These are phyloP conservation scores for Ogataea pilisensis DNA, from an alignment of 805 yeast genomes.

Conservation along the genomic window DNA sequence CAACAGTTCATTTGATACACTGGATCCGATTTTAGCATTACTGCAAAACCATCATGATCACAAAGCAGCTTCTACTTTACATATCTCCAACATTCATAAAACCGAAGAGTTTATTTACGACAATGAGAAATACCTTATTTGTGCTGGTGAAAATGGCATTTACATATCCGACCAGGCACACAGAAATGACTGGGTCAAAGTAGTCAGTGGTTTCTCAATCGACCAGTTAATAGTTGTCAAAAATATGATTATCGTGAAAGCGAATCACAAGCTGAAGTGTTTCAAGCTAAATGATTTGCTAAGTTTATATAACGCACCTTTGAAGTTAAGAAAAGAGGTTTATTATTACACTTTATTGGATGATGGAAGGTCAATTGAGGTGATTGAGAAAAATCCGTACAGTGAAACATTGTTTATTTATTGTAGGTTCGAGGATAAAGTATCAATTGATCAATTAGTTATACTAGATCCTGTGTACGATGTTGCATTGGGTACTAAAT, in stretches of 20 bases:
- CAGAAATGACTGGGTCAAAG: not conserved
- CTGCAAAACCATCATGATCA: too few relatives aligned
- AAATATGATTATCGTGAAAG: not conserved
- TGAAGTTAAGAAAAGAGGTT: not conserved
- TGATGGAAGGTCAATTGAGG: not conserved
- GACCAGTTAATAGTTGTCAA: not conserved
- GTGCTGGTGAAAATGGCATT: not conserved
- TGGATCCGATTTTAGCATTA: too few relatives aligned
- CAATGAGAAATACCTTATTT: not conserved
- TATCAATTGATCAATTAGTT: not conserved
- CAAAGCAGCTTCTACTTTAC: too few relatives aligned
- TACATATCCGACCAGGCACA: not conserved
- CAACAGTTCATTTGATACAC: too few relatives aligned
- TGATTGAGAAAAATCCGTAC: not conserved
- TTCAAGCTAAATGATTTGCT: not conserved
- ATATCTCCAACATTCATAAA: not conserved
- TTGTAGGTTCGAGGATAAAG: not conserved
- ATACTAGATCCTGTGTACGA: conserved; percentile 3
- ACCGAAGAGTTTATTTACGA: not conserved
- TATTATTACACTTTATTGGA: not conserved
- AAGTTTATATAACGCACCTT: not conserved
- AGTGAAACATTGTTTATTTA: not conserved
- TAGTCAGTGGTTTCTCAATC: not conserved
- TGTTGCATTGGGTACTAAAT: not conserved
- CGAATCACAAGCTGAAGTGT: not conserved